These are phyloP conservation scores for Astragalus glycyphyllos DNA, from an alignment of 306 rosid genomes.

Conservation along the genomic window DNA sequence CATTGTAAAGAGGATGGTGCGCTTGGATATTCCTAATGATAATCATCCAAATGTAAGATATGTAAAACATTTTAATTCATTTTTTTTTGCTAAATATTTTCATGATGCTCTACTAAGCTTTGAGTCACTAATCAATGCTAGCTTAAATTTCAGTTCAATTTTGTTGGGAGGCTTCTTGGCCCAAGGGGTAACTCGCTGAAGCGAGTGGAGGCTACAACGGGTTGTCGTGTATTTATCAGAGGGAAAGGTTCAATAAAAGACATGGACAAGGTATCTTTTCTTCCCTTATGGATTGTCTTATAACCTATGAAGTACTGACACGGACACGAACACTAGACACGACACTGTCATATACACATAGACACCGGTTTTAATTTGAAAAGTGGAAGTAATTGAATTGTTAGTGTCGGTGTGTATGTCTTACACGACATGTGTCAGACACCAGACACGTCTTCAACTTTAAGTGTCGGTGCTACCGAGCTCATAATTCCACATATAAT, in stretches of 20 bases:
- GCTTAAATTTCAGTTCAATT: constrained; percentile 60
- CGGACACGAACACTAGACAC: too few species aligned
- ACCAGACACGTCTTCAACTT: too few species aligned
- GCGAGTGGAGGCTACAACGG: constrained; percentile 68
- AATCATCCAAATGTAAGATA: constrained; percentile 57
- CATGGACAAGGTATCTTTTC: constrained; percentile 53
- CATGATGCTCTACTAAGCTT: constrained; percentile 1
- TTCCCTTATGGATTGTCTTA: not conserved
- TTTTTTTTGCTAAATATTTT: not conserved
- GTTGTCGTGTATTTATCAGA: constrained; percentile 68
- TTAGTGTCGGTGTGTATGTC: too few species aligned
- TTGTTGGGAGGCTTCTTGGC: constrained; percentile 68
- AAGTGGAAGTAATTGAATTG: too few species aligned
- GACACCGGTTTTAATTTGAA: too few species aligned
- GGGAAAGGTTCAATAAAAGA: constrained; percentile 67
- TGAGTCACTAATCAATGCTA: constrained; percentile 33
- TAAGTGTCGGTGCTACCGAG: too few species aligned
- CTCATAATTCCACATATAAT: not conserved
- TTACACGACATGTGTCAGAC: too few species aligned
- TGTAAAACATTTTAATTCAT: constrained; percentile 3
- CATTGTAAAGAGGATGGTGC: constrained; percentile 57
- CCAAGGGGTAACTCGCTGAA: constrained; percentile 67
- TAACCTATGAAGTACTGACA: too few species aligned
- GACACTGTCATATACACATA: too few species aligned
- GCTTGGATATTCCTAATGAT: constrained; percentile 63